Base-by-base conservation (phyloP, 1,284 basidiomycete genomes). In the Ustilago sp. region DNA sequence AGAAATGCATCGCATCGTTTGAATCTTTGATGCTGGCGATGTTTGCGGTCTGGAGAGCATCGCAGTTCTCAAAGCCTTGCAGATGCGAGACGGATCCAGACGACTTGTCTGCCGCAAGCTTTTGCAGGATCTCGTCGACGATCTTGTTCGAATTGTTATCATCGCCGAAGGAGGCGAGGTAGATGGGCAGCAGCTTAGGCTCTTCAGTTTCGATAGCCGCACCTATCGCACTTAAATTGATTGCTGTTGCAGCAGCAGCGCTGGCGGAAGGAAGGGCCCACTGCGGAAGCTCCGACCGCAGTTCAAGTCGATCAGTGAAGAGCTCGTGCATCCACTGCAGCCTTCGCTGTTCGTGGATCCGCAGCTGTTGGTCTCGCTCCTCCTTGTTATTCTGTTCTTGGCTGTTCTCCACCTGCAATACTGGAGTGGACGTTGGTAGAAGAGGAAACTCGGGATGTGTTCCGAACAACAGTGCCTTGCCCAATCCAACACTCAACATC, bases 1-100 rank as follows among this genome's bases (percentile, higher is more conserved):
- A 36, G 35, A 92, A 91, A 43, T 88, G 87, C 82, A 96, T 91
- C 8, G 89, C 90, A 84, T 96, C 93, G 71, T 90, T 82, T 8
- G 78, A 74, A 61, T 85, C 84, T n/a, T 66, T 63, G 54, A 83
- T 53, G 45, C 69, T 77, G 11, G 54, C 60, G 8, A 73, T 15
- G 4, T 39, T 19, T 3, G 62, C 61, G 4, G 47, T 17, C 39
- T 76, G n/a, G 6, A 71, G 58, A 7, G 68, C 45, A 15, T 41
- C 12, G 57, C 62, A 53, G 1, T 28, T 19, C 2, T 63, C 59
- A 50, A 63, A 66, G n/a, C 60, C 66, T 13, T 38, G 32, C 7
- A 72, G 41, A 36, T 77, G 65, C 6, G 52, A 2, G 17, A 60
- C 12, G 4, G 57, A 4, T 11, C 43, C 56, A 35, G 65, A 51